phyloP scores from a whole-genome alignment of 441 rosid species.

The Populus tomentosa region DNA sequence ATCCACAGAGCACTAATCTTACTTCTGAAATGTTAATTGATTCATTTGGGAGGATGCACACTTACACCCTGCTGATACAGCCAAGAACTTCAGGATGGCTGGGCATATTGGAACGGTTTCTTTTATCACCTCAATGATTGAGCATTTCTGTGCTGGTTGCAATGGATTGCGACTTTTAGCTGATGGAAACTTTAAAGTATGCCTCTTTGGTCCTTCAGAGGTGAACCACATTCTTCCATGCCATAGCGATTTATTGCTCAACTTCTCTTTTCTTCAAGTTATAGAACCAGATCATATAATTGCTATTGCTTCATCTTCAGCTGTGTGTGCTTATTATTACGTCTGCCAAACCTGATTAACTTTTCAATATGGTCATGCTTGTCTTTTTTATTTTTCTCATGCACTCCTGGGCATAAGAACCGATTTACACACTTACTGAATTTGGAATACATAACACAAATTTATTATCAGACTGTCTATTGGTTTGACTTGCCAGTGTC shows the following conservation, averaged over 20 bases:
- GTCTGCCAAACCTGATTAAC: not conserved
- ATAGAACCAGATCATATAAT: too few relatives aligned
- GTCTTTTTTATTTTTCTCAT: not conserved
- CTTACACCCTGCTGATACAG: conserved; percentile 86
- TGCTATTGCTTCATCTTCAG: not conserved
- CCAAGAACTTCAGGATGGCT: conserved; percentile 78
- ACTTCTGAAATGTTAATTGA: conserved; percentile 76
- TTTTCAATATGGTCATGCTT: not conserved
- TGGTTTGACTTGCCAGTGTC: not conserved
- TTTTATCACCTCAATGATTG: conserved; percentile 85
- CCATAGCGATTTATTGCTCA: not conserved
- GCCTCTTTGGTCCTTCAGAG: conserved; percentile 91
- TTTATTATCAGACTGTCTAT: not conserved
- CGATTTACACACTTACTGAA: not conserved
- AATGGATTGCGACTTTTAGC: too few relatives aligned
- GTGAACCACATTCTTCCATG: conserved; percentile 23
- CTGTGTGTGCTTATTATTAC: not conserved
- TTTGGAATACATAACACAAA: not conserved
- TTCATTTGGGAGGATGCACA: conserved; percentile 82
- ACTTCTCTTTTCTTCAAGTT: not conserved
- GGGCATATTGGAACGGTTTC: conserved; percentile 84
- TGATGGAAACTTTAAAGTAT: too few relatives aligned
- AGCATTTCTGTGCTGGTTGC: too few relatives aligned
- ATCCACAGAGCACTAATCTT: conserved; percentile 30
- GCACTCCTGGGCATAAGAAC: not conserved